phyloP scores from a whole-genome alignment of 164 flowering plant genomes.

The Protea cynaroides region DNA sequence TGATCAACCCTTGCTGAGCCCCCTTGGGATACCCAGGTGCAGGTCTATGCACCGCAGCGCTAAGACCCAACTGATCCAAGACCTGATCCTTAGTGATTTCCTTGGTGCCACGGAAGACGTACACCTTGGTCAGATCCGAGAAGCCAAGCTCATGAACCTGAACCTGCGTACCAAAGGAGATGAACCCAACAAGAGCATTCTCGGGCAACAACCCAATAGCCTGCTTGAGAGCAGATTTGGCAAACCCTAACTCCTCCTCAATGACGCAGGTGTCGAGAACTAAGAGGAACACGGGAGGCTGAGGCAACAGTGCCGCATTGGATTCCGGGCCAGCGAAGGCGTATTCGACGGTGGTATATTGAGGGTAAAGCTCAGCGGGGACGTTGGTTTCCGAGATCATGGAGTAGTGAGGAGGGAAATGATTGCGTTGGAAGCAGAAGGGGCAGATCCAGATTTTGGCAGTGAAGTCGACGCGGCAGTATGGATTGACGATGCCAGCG shows the following conservation, averaged over 20 bases:
- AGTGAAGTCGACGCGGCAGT: slow-evolving; percentile 61
- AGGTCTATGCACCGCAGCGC: slow-evolving; percentile 29
- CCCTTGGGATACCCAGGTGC: slow-evolving; percentile 28
- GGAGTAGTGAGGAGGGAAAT: slow-evolving; percentile 73
- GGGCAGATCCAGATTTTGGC: slow-evolving; percentile 97
- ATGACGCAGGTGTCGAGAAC: slow-evolving; percentile 81
- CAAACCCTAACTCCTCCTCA: slow-evolving; percentile 82
- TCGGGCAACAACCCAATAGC: slow-evolving; percentile 83
- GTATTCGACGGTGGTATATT: slow-evolving; percentile 68
- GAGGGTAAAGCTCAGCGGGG: slow-evolving; percentile 89
- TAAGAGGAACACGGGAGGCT: slow-evolving; percentile 61
- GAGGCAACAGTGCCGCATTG: slow-evolving; percentile 6
- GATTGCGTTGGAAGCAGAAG: slow-evolving; percentile 77
- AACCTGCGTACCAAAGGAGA: slow-evolving; percentile 91
- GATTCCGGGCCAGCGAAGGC: slow-evolving; percentile 16
- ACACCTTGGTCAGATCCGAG: slow-evolving; percentile 78
- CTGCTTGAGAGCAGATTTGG: slow-evolving; percentile 61
- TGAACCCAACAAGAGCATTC: slow-evolving; percentile 77
- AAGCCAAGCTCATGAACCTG: slow-evolving; percentile 95
- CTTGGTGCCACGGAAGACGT: slow-evolving; percentile 75
- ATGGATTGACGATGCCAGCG: slow-evolving; percentile 54
- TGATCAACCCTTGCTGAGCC: slow-evolving; percentile 30
- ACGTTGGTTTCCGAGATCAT: slow-evolving; percentile 59
- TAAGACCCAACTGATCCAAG: slow-evolving; percentile 82
- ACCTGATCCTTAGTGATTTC: slow-evolving; percentile 84